A percentile compares a stretch with the other conserved stretches of the same genome.
Evolutionary conservation across 2,329 filamentous ascomycete genomes (phyloP).

Genomic region (Pseudogymnoascus sp.): DNA sequence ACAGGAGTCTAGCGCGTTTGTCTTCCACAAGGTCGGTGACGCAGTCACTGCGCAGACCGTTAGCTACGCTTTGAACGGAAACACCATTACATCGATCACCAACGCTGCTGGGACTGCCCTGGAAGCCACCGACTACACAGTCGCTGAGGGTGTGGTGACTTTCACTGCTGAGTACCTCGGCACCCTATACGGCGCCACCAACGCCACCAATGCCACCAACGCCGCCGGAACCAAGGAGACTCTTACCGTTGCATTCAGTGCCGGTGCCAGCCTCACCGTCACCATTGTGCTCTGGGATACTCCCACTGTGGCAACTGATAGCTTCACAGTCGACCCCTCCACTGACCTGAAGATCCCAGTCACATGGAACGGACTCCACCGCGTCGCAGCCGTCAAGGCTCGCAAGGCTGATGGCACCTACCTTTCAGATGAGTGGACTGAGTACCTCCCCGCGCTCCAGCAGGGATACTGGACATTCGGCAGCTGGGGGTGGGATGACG

Average conservation of each 20-base stretch:
- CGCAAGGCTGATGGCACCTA: constrained; percentile 40
- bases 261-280: constrained; percentile 39
- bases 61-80: constrained; percentile 47
- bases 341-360: constrained; percentile 40
- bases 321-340: constrained; percentile 11
- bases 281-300: constrained; percentile 46
- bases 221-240: constrained; percentile 41
- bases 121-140: constrained; percentile 38
- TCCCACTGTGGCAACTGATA: constrained; percentile 27
- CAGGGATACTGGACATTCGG: constrained; percentile 42
- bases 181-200: constrained; percentile 35
- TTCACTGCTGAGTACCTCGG: constrained; percentile 41
- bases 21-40: constrained; percentile 45
- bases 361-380: constrained; percentile 42
- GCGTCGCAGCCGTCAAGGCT: constrained; percentile 44
- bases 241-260: constrained; percentile 45
- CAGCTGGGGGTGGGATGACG: constrained; percentile 42
- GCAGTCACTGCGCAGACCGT: constrained; percentile 36
- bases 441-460: constrained; percentile 44
- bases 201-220: constrained; percentile 30
- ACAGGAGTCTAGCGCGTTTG: constrained; percentile 45
- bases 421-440: constrained; percentile 50
- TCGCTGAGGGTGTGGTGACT: constrained; percentile 38
- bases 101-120: constrained; percentile 33
- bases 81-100: constrained; percentile 38